Conservation (phyloP, 148 eudicot species). For the Amaranthus palmeri region DNA sequence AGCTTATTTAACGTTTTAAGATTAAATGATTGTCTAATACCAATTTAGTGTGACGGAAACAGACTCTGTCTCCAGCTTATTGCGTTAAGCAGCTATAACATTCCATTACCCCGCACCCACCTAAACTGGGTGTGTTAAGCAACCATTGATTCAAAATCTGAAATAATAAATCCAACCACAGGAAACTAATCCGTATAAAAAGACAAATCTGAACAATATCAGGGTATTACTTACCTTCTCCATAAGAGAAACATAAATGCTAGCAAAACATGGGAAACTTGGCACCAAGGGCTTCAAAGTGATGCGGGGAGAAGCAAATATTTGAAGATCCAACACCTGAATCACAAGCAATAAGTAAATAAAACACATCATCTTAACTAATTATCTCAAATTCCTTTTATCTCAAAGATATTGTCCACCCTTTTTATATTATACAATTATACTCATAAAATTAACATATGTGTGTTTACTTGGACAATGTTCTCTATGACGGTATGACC, state of each 20-base stretch:
- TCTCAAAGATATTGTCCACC: too few relatives aligned
- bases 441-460: too few relatives aligned
- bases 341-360: constrained; percentile 1
- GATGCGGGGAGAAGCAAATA: constrained; percentile 83
- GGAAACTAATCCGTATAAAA: too few relatives aligned
- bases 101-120: neutral
- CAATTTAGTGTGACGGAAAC: neutral
- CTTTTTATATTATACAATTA: too few relatives aligned
- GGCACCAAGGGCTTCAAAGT: constrained; percentile 48
- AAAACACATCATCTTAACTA: neutral
- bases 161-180: neutral
- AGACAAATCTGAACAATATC: neutral
- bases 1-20: neutral
- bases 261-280: too few relatives aligned
- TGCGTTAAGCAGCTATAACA: neutral
- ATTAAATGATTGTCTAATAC: too few relatives aligned
- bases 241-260: too few relatives aligned
- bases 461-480: too few relatives aligned
- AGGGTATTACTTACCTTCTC: too few relatives aligned
- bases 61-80: too few relatives aligned
- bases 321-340: constrained; percentile 88
- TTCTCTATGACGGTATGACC: too few relatives aligned
- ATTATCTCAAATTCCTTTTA: neutral
- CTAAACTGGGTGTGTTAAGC: neutral
- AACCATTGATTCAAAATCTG: neutral